phyloP scores from a whole-genome alignment of 192 early-diverging fungal genomes.

The Cladochytrium replicatum region DNA sequence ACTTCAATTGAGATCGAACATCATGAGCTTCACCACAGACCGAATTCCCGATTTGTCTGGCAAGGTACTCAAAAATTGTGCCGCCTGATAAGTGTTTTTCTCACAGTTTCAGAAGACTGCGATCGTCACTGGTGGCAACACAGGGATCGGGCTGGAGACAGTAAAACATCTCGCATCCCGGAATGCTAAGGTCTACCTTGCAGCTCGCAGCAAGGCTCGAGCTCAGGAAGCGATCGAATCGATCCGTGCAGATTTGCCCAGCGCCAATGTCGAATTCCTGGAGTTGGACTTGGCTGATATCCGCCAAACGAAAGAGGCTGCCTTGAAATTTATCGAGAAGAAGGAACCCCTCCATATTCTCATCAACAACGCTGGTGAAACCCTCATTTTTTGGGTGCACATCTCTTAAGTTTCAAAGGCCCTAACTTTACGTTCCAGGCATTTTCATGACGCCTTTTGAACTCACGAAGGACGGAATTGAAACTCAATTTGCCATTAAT shows the following conservation, averaged over 20 bases:
- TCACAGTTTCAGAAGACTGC: too few species aligned
- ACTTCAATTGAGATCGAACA: too few species aligned
- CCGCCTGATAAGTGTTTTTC: too few species aligned
- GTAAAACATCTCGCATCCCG: conserved; percentile 10
- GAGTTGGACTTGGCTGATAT: conserved; percentile 27
- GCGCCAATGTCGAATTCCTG: conserved; percentile 21
- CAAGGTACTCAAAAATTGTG: too few species aligned
- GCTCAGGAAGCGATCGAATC: conserved; percentile 12
- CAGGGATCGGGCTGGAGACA: conserved; percentile 22
- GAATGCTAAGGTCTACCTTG: conserved; percentile 19
- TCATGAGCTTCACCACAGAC: neutral
- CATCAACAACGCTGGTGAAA: conserved; percentile 26
- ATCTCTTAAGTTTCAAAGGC: neutral
- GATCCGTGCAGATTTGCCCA: conserved; percentile 6
- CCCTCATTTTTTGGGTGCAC: neutral
- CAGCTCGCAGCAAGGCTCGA: conserved; percentile 5
- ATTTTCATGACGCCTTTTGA: conserved; percentile 23
- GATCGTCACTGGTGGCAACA: conserved; percentile 33
- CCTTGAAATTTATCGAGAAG: conserved; percentile 5
- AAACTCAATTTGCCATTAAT: neutral
- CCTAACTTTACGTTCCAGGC: conserved; percentile 4
- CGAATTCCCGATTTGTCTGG: conserved; percentile 11
- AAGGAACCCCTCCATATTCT: conserved; percentile 23
- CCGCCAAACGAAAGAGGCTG: conserved; percentile 11
- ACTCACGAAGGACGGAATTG: conserved; percentile 9